Percentiles rank a stretch among this genome's conserved stretches.
These are phyloP conservation scores for Wickerhamiella shivajii DNA, from an alignment of 805 yeast genomes.

Conservation along the genomic window DNA sequence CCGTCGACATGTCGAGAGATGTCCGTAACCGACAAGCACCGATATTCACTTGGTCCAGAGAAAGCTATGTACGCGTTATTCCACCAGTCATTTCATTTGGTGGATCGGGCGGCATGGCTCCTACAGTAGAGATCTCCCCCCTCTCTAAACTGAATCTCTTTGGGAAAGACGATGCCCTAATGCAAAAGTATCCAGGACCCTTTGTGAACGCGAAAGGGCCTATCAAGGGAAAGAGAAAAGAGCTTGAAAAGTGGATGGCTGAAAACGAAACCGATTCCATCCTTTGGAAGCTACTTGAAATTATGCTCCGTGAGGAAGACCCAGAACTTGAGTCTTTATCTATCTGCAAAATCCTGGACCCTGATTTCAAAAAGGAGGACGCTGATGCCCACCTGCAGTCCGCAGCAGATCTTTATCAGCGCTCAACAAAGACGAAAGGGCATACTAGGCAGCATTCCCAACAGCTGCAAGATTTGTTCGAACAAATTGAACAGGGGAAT, in stretches of 20 bases:
- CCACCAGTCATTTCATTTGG: conserved; percentile 7
- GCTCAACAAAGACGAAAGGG: conserved; percentile 2
- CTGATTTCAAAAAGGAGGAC: not conserved
- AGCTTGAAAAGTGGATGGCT: conserved; percentile 54
- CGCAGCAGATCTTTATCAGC: conserved; percentile 22
- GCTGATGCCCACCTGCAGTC: conserved; percentile 5
- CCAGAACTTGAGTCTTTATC: conserved; percentile 7
- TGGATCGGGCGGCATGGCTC: conserved; percentile 1
- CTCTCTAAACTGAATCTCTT: not conserved
- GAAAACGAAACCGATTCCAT: conserved; percentile 18
- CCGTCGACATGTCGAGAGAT: not conserved
- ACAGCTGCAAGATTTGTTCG: conserved; percentile 22
- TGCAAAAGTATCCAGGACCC: conserved; percentile 64
- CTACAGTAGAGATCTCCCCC: conserved; percentile 1
- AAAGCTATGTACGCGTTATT: conserved; percentile 1
- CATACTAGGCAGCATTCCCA: conserved; percentile 8
- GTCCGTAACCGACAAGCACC: conserved; percentile 7
- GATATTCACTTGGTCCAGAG: conserved; percentile 7
- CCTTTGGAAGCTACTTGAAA: conserved; percentile 13
- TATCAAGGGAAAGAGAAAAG: conserved; percentile 45
- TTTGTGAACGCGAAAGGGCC: conserved; percentile 31
- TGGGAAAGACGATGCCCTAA: conserved; percentile 16
- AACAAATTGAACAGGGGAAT: conserved; percentile 44
- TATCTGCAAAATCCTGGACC: conserved; percentile 8
- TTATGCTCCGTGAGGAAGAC: conserved; percentile 9